These are phyloP conservation scores for Cystobasidium ongulense DNA, from an alignment of 768 basidiomycete genomes.

Conservation along the genomic window DNA sequence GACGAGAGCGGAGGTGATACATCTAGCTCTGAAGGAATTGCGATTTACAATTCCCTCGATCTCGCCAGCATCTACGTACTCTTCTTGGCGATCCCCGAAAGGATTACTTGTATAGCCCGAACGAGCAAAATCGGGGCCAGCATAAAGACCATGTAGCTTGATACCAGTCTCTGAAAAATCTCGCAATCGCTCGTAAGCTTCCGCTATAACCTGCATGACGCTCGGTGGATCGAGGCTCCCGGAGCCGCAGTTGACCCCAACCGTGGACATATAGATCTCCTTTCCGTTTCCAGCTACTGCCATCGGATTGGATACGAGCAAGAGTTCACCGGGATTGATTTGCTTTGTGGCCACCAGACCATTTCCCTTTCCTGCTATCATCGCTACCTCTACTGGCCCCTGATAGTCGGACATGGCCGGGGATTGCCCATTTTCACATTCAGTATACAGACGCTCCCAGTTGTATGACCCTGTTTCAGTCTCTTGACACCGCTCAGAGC, in stretches of 20 bases:
- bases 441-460: not conserved
- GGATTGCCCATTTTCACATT: not conserved
- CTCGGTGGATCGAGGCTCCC: not conserved
- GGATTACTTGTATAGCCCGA: not conserved
- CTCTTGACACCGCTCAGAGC: not conserved
- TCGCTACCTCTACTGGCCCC: not conserved
- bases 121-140: not conserved
- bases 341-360: not conserved
- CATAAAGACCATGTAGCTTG: not conserved
- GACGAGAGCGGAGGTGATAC: not conserved
- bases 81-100: not conserved
- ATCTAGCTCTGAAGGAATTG: conserved; percentile 1
- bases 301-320: not conserved
- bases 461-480: not conserved
- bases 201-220: not conserved
- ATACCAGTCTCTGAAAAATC: not conserved
- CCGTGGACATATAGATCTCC: not conserved
- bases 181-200: not conserved
- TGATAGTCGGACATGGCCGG: not conserved
- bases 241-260: not conserved
- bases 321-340: conserved; percentile 2
- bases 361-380: not conserved
- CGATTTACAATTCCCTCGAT: not conserved
- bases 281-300: not conserved
- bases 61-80: not conserved